phyloP scores from a whole-genome alignment of 495 filamentous ascomycete species.

The Xylaria venustula region DNA sequence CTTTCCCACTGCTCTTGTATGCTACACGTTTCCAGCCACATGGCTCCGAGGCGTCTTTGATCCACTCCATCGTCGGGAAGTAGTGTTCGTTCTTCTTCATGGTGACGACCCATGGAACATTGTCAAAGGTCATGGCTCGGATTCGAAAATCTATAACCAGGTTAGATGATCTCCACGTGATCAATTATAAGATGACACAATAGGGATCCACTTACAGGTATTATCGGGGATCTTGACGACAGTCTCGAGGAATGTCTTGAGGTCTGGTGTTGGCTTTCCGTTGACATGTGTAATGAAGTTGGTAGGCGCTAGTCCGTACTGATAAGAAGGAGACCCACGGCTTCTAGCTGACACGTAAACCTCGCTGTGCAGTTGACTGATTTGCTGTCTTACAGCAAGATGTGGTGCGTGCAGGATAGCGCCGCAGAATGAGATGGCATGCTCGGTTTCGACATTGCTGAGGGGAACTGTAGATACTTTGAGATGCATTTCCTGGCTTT shows the following conservation, averaged over 20 bases:
- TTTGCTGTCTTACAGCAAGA: conserved; percentile 95
- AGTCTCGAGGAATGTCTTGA: conserved; percentile 74
- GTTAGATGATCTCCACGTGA: conserved; percentile 14
- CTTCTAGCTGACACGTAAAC: conserved; percentile 91
- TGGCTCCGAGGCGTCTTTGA: conserved; percentile 62
- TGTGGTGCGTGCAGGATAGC: conserved; percentile 91
- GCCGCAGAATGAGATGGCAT: conserved; percentile 91
- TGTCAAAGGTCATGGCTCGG: conserved; percentile 92
- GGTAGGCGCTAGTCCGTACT: conserved; percentile 90
- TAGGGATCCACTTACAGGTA: conserved; percentile 60
- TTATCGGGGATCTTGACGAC: conserved; percentile 90
- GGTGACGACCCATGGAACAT: conserved; percentile 94
- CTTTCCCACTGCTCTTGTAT: conserved; percentile 58
- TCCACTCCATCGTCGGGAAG: conserved; percentile 86
- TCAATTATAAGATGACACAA: background rate
- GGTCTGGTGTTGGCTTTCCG: conserved; percentile 73
- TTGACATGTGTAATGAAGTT: conserved; percentile 98
- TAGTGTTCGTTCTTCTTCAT: conserved; percentile 99
- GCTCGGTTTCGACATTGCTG: conserved; percentile 86
- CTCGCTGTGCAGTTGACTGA: conserved; percentile 91
- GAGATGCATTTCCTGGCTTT: conserved; percentile 73
- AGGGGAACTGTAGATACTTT: conserved; percentile 84
- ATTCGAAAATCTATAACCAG: conserved; percentile 73
- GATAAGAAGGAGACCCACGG: conserved; percentile 81
- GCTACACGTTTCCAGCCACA: conserved; percentile 72